A percentile compares a stretch with the other conserved stretches of the same genome.
Conservation (phyloP, 2,329 filamentous ascomycete species). For the Xylaria sp. region DNA sequence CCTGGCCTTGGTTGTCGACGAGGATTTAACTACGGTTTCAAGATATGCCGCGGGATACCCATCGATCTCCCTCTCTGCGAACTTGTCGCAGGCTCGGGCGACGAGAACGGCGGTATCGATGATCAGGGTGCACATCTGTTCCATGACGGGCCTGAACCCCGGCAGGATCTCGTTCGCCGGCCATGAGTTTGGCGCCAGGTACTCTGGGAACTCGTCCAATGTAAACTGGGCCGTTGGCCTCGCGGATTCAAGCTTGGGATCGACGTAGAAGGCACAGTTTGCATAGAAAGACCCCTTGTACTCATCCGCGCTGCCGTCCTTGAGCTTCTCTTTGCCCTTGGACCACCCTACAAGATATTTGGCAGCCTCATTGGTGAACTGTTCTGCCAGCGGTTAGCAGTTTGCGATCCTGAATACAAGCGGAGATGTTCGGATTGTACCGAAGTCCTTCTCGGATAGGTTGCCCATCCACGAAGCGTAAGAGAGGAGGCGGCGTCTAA, state of each 20-base stretch:
- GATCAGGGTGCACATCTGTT: slow-evolving; percentile 73
- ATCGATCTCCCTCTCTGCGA: slow-evolving; percentile 71
- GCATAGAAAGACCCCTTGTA: slow-evolving; percentile 81
- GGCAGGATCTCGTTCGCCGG: slow-evolving; percentile 63
- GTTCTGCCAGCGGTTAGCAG: slow-evolving; percentile 32
- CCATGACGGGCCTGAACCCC: slow-evolving; percentile 67
- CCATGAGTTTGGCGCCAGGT: slow-evolving; percentile 88
- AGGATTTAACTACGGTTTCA: slow-evolving; percentile 79
- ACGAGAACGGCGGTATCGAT: slow-evolving; percentile 88
- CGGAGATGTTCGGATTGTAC: slow-evolving; percentile 40
- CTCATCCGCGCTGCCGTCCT: slow-evolving; percentile 71
- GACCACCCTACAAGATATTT: slow-evolving; percentile 73
- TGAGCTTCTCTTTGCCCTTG: slow-evolving; percentile 73
- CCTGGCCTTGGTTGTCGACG: slow-evolving; percentile 83
- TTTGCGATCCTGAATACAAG: not conserved
- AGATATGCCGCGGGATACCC: slow-evolving; percentile 75
- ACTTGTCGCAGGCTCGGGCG: slow-evolving; percentile 82
- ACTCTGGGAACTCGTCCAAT: slow-evolving; percentile 69
- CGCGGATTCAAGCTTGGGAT: slow-evolving; percentile 56
- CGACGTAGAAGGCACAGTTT: slow-evolving; percentile 73
- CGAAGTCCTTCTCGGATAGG: slow-evolving; percentile 64
- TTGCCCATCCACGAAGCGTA: slow-evolving; percentile 88
- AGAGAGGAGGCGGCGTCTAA: slow-evolving; percentile 71
- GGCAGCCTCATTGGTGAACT: slow-evolving; percentile 53
- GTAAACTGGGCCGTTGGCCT: slow-evolving; percentile 54